Evolutionary conservation across 176 grass and related monocot genomes (phyloP).

Genomic region (Leersia perrieri): DNA sequence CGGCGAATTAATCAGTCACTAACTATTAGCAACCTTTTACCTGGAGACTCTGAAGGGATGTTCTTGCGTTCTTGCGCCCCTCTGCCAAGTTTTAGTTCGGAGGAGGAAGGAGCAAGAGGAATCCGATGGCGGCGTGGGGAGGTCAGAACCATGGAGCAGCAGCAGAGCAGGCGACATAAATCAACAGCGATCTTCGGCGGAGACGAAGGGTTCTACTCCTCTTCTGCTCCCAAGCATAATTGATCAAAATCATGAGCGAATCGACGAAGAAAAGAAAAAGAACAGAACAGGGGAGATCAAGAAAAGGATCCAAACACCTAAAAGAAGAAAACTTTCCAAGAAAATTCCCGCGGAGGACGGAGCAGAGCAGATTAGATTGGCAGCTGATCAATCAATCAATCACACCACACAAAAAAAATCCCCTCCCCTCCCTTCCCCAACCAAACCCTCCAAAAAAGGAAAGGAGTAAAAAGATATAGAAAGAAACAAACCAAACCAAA

Average conservation of each 20-base stretch:
- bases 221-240: background rate
- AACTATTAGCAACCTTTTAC: conserved; percentile 8
- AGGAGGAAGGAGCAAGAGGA: background rate
- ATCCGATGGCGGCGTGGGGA: conserved; percentile 31
- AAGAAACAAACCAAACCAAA: background rate
- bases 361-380: background rate
- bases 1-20: too few species aligned
- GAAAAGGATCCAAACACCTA: background rate
- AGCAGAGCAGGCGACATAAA: conserved; percentile 51
- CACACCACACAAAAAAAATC: background rate
- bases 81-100: conserved; percentile 24
- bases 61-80: conserved; percentile 11
- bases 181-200: conserved; percentile 7
- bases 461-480: background rate
- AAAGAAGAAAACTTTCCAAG: background rate
- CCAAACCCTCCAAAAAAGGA: background rate
- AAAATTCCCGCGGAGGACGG: background rate
- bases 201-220: background rate
- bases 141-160: conserved; percentile 56
- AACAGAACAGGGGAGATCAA: background rate
- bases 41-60: conserved; percentile 35
- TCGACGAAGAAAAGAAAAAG: background rate
- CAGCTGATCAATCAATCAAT: background rate
- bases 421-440: too few species aligned
- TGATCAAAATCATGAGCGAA: background rate